Percentiles rank a stretch among this genome's conserved stretches.
phyloP scores from a whole-genome alignment of 345 rosid genomes.

The Microcos paniculata region DNA sequence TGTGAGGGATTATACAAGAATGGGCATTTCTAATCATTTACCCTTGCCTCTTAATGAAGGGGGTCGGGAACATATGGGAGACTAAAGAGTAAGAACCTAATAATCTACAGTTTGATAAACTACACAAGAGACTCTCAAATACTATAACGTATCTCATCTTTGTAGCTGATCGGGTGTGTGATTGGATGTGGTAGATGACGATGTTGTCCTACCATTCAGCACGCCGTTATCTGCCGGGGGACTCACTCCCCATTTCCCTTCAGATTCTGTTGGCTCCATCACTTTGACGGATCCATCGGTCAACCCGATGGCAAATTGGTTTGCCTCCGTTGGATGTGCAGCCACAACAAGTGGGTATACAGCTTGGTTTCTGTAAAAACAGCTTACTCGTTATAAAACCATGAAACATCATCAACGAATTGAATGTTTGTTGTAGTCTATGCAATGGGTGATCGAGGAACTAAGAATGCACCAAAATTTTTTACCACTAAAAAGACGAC shows the following conservation, averaged over 20 bases:
- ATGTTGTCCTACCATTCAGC: slow-evolving; percentile 55
- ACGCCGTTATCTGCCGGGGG: slow-evolving; percentile 67
- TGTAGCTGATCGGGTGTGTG: slow-evolving; percentile 69
- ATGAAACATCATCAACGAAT: not conserved
- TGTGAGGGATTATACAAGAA: slow-evolving; percentile 30
- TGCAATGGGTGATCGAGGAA: not conserved
- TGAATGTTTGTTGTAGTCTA: not conserved
- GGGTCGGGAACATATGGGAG: slow-evolving; percentile 10
- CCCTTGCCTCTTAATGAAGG: slow-evolving; percentile 21
- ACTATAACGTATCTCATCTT: slow-evolving; percentile 36
- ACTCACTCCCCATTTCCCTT: slow-evolving; percentile 69
- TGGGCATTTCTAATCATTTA: slow-evolving; percentile 17
- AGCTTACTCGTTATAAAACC: not conserved
- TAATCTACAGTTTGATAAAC: slow-evolving; percentile 25
- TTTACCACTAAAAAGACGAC: not conserved
- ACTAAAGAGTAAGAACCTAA: slow-evolving; percentile 29
- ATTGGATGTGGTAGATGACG: slow-evolving; percentile 80
- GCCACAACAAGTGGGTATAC: slow-evolving; percentile 72
- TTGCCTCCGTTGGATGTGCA: slow-evolving; percentile 68
- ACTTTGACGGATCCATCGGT: slow-evolving; percentile 69
- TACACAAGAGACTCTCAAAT: not conserved
- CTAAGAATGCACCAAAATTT: not conserved
- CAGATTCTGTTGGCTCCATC: slow-evolving; percentile 68
- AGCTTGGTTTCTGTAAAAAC: slow-evolving; percentile 51
- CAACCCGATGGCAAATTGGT: slow-evolving; percentile 77